These are phyloP conservation scores for Termitomyces sp. DNA, from an alignment of 768 basidiomycete species.

Conservation along the genomic window DNA sequence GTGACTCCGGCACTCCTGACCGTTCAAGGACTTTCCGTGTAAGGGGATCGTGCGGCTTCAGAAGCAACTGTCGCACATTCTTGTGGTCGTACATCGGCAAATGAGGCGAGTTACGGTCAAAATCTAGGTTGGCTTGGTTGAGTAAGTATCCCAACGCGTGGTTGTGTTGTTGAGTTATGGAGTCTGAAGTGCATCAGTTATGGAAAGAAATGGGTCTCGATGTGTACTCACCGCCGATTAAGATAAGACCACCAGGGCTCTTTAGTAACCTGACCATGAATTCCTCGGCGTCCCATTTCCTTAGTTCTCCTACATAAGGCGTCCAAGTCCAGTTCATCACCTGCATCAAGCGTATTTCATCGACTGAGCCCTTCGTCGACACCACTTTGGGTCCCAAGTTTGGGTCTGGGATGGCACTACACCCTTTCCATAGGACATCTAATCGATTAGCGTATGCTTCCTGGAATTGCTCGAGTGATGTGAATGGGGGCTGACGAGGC, in stretches of 20 bases:
- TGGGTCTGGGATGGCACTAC: slow-evolving; percentile 15
- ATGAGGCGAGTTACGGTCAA: slow-evolving; percentile 17
- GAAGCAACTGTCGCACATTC: slow-evolving; percentile 20
- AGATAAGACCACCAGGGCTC: slow-evolving; percentile 23
- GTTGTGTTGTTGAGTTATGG: slow-evolving; percentile 19
- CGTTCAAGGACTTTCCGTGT: slow-evolving; percentile 17
- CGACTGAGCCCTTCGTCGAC: slow-evolving; percentile 13
- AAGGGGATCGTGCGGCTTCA: slow-evolving; percentile 17
- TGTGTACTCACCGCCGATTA: slow-evolving; percentile 19
- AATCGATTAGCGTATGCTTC: slow-evolving; percentile 18
- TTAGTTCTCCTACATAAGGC: slow-evolving; percentile 18
- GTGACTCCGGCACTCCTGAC: slow-evolving; percentile 21
- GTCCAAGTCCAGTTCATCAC: slow-evolving; percentile 26
- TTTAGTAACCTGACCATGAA: slow-evolving; percentile 22
- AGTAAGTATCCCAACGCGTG: slow-evolving; percentile 20
- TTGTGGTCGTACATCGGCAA: slow-evolving; percentile 18
- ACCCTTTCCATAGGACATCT: slow-evolving; percentile 22
- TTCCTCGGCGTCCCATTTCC: slow-evolving; percentile 22
- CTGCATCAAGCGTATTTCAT: slow-evolving; percentile 22
- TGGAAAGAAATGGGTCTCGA: neutral
- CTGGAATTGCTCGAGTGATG: slow-evolving; percentile 16
- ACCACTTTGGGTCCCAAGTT: slow-evolving; percentile 2
- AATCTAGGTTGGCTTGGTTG: slow-evolving; percentile 17
- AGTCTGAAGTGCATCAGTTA: slow-evolving; percentile 10
- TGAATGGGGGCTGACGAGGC: slow-evolving; percentile 19